Base-by-base conservation (phyloP, 2,329 filamentous ascomycete species). In the Gliomastix tumulicola region DNA sequence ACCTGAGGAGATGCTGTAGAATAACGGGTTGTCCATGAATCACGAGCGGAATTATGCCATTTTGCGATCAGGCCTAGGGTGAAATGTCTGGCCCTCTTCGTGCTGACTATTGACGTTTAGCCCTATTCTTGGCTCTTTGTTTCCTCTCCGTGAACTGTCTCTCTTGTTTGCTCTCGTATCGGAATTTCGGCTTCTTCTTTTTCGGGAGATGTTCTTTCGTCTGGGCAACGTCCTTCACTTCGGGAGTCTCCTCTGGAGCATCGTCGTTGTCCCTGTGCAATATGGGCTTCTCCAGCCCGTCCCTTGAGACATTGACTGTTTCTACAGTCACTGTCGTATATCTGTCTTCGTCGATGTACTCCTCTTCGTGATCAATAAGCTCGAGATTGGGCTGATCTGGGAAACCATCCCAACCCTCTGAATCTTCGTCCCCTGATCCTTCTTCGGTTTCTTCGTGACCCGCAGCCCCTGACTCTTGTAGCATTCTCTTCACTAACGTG, bases 271-370 rank as follows among this genome's bases (percentile, higher is more conserved):
- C 39, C 9, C 57, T 53, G 6, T 44, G 48, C 39, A 63, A 48
- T 30, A 65, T 56, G 4, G 63, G 58, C 48, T 75, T 81, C 40
- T 76, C 70, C 33, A 94, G 63, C 1, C 86, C 86, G 38, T 88
- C 79, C 46, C 78, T 77, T 11, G 84, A 82, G 13, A 94, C 75
- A 44, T 82, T 83, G 47, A 98, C 88, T 10, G 85, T 83, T 57
- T 96, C 90, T 2, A 98, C 81, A 0, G 87, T 96, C 19, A 98
- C 92, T 1, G 88, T 95, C 1, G 92, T 97, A 57, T 88, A 96
- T 55, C 84, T 85, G 59, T 96, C 90, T 57, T 97, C 92, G 58
- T 98, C 92, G 46, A 96, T 77, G 62, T 96, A 98, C 59, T 97
- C 88, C 47, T 90, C 88, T 56, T 95, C 85, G 48, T 87, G 80